phyloP scores from a whole-genome alignment of 2,329 filamentous ascomycete species.

The Simplicillium aogashimaense region DNA sequence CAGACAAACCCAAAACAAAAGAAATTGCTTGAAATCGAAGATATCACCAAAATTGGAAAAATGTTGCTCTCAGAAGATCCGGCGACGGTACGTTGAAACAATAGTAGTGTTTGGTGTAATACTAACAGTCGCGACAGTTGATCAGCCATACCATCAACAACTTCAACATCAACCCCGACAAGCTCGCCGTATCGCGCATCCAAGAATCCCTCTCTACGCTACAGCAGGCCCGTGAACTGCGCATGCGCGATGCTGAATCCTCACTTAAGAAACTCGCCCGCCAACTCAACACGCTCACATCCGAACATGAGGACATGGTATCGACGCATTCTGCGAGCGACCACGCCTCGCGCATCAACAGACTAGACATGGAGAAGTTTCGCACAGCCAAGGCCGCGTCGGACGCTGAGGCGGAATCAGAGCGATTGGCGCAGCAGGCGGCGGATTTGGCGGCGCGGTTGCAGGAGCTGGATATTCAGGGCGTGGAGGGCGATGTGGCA shows the following conservation, averaged over 20 bases:
- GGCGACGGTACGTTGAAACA: constrained; percentile 52
- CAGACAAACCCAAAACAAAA: background rate
- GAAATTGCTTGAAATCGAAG: background rate
- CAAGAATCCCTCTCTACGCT: constrained; percentile 74
- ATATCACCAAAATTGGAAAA: constrained; percentile 24
- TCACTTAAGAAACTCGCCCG: constrained; percentile 65
- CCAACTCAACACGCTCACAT: constrained; percentile 61
- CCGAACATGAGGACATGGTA: constrained; percentile 69
- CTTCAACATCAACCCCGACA: constrained; percentile 91
- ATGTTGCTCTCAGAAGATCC: constrained; percentile 96
- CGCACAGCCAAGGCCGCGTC: constrained; percentile 83
- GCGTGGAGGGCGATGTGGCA: constrained; percentile 57
- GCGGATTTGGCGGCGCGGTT: constrained; percentile 65
- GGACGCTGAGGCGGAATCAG: constrained; percentile 89
- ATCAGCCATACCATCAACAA: constrained; percentile 87
- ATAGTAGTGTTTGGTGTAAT: background rate
- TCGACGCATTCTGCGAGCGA: constrained; percentile 64
- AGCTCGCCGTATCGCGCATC: constrained; percentile 71
- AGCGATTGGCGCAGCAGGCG: constrained; percentile 72
- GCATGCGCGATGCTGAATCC: constrained; percentile 59
- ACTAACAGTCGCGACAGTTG: constrained; percentile 44
- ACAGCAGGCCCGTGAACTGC: constrained; percentile 72
- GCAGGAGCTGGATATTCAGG: constrained; percentile 77
- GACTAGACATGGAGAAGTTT: constrained; percentile 89
- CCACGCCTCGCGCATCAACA: constrained; percentile 76